A percentile compares a stretch with the other conserved stretches of the same genome.
Evolutionary conservation across 495 filamentous ascomycete genomes (phyloP).

Genomic region (Penicillium turbatum): DNA sequence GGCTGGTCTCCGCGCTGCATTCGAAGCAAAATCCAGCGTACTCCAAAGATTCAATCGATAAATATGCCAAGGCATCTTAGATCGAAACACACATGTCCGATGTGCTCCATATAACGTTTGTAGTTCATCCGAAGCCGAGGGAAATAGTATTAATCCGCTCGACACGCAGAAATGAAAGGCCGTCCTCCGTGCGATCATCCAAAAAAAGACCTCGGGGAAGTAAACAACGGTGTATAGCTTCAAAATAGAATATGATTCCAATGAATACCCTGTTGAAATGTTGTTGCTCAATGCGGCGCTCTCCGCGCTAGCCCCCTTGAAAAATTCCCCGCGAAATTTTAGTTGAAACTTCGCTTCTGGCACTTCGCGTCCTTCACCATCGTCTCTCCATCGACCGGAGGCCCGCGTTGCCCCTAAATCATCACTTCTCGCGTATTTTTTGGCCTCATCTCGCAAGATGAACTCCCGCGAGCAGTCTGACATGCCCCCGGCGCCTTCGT

Average conservation of each 20-base stretch:
- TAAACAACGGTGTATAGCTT: conserved; percentile 10
- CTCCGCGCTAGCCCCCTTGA: conserved; percentile 41
- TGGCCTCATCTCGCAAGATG: conserved; percentile 26
- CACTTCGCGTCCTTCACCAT: conserved; percentile 34
- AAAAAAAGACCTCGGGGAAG: conserved; percentile 28
- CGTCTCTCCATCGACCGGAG: conserved; percentile 32
- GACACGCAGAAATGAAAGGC: conserved; percentile 50
- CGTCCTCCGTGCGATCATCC: conserved; percentile 42
- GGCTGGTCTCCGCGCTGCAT: too few relatives aligned
- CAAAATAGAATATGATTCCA: conserved; percentile 1
- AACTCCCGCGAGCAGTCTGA: conserved; percentile 47
- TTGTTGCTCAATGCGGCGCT: conserved; percentile 34
- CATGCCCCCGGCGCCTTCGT: conserved; percentile 46
- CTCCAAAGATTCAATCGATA: too few relatives aligned
- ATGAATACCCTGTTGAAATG: conserved; percentile 25
- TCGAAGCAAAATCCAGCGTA: too few relatives aligned
- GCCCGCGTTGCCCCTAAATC: conserved; percentile 18
- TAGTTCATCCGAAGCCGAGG: conserved; percentile 28
- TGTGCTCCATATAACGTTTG: background rate
- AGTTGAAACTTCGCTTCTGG: conserved; percentile 40
- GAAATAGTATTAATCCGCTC: conserved; percentile 51
- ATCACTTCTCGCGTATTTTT: conserved; percentile 9
- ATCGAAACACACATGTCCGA: background rate
- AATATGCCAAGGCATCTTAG: background rate
- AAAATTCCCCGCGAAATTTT: conserved; percentile 39